Evolutionary conservation across 2,329 filamentous ascomycete species (phyloP), one percentile per base, ranked within the genome.

Genomic region (Colletotrichum viniferum): DNA sequence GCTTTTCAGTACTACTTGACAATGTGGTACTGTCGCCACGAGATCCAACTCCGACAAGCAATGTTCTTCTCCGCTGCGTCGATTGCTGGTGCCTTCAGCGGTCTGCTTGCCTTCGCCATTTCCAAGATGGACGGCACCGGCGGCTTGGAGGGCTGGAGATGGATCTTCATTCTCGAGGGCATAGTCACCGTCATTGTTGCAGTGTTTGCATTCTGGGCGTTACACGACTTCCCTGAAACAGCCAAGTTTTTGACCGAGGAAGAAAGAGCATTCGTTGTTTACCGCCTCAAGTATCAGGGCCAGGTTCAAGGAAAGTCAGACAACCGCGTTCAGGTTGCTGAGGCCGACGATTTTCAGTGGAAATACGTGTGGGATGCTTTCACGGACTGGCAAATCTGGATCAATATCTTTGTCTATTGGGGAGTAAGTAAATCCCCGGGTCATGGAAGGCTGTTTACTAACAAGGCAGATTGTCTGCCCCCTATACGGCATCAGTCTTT

Each of bases 51-150:
- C 26, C 85, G 90, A 1, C 87, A 89, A 76, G 94, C 95, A 2
- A 90, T 96, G 67, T 96, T 97, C 88, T 97, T 96, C 86, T 94
- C 93, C 0, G 94, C 94, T 0, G 94, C 95, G 0, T 94, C 95
- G 0, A 86, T 97, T 1, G 94, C 95, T 0, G 95, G 95, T 1
- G 95, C 93, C 0, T 95, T 95, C 78, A 93, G 92, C 77, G 94
- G 94, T 5, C 87, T 95, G 4, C 86, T 95, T 2, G 94, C 94
- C 0, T 94, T 91, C 55, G 93, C 87, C 0, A 95, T 95, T 71
- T 88, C 88, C 10, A 89, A 93, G 70, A 94, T 95, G 92, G 87
- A 92, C 66, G 93, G 93, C 1, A 81, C 93, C 1, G 92, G 89
- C 1, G 90, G 90, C 0, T 82, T 90, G 7, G 85, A 87, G 28